These are phyloP conservation scores for Ampelocalamus luodianensis DNA, from an alignment of 176 grass and related monocot species.

Conservation along the genomic window DNA sequence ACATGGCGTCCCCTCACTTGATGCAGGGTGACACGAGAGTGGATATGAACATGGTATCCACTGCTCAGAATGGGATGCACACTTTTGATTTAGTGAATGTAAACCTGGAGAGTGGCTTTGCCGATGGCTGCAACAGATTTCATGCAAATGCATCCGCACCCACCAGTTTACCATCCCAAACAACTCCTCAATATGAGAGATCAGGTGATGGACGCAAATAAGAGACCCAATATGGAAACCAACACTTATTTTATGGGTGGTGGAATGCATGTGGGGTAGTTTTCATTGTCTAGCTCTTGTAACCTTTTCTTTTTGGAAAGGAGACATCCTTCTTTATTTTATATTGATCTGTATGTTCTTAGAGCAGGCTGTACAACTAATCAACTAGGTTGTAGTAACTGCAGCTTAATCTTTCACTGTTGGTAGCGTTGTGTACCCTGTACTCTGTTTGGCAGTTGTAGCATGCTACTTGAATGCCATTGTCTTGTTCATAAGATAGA, in stretches of 20 bases:
- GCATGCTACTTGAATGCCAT: constrained; percentile 32
- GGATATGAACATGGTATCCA: constrained; percentile 70
- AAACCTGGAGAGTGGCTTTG: constrained; percentile 60
- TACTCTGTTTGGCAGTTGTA: constrained; percentile 42
- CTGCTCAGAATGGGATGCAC: constrained; percentile 51
- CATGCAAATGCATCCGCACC: constrained; percentile 69
- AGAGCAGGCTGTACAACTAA: constrained; percentile 52
- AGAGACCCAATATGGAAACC: constrained; percentile 65
- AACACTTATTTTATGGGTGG: constrained; percentile 63
- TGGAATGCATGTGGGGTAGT: constrained; percentile 69
- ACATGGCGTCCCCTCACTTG: constrained; percentile 43
- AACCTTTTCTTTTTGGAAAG: constrained; percentile 34
- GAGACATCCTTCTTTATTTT: constrained; percentile 27
- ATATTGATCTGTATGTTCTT: constrained; percentile 53
- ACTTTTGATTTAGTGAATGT: constrained; percentile 59
- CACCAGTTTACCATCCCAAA: constrained; percentile 57
- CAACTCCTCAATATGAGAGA: constrained; percentile 57
- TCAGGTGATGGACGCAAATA: constrained; percentile 63
- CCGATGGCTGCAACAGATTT: constrained; percentile 63
- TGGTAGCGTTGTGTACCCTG: constrained; percentile 44
- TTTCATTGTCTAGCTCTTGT: constrained; percentile 36
- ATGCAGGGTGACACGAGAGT: constrained; percentile 51
- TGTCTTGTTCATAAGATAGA: constrained; percentile 49
- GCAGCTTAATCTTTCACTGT: constrained; percentile 36
- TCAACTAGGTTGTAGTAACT: constrained; percentile 56